Evolutionary conservation across 1,139 yeast genomes (phyloP).

Genomic region (Pneumocystis jirovecii): DNA sequence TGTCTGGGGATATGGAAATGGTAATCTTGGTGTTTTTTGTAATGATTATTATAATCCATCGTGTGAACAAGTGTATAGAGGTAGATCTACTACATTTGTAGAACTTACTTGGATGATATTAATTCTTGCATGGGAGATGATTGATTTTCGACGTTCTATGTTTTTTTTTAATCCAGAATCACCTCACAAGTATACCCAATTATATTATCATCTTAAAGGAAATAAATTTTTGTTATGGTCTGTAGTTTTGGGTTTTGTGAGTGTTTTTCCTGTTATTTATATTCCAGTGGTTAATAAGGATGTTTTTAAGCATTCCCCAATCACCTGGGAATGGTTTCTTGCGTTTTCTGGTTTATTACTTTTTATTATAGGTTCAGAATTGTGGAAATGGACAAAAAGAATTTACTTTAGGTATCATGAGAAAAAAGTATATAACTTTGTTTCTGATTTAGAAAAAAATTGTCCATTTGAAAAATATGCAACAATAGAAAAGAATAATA

Average conservation of each 20-base stretch:
- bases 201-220: constrained; percentile 47
- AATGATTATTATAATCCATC: constrained; percentile 33
- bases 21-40: constrained; percentile 50
- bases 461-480: neutral
- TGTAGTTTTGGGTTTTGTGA: constrained; percentile 49
- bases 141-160: constrained; percentile 42
- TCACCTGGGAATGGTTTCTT: constrained; percentile 74
- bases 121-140: constrained; percentile 78
- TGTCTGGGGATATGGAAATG: constrained; percentile 50
- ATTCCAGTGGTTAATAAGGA: constrained; percentile 72
- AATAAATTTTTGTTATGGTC: constrained; percentile 80
- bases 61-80: constrained; percentile 57
- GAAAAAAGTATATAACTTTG: neutral
- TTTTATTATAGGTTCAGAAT: constrained; percentile 13
- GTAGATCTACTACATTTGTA: constrained; percentile 70
- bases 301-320: constrained; percentile 62
- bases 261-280: constrained; percentile 72
- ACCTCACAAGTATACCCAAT: constrained; percentile 11
- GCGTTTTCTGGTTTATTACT: constrained; percentile 45
- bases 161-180: constrained; percentile 27
- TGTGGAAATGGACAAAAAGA: constrained; percentile 16
- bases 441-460: neutral
- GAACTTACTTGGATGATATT: constrained; percentile 86
- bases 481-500: neutral
- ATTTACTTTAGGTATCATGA: constrained; percentile 5